Conservation (phyloP, 2,329 filamentous ascomycete genomes). For the Furcasterigmium sp. region DNA sequence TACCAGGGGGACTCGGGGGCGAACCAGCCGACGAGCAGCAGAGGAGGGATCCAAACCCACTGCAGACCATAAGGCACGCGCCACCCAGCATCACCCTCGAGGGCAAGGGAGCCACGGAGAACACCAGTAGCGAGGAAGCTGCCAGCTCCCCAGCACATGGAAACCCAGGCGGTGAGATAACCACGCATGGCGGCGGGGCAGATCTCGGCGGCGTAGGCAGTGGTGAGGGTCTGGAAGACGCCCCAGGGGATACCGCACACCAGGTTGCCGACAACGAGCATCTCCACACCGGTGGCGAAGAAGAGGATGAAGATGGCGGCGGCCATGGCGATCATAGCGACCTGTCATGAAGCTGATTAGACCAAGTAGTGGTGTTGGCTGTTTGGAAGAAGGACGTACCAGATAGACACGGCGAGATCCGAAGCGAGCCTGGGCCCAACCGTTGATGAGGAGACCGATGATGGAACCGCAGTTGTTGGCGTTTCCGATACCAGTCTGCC, state of each 20-base stretch:
- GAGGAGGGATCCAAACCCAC: constrained; percentile 43
- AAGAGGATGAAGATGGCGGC: constrained; percentile 31
- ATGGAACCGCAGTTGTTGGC: constrained; percentile 35
- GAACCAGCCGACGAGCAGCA: constrained; percentile 36
- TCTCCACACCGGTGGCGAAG: constrained; percentile 24
- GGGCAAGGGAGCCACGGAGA: constrained; percentile 18
- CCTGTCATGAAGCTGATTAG: constrained; percentile 6
- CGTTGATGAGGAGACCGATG: constrained; percentile 34
- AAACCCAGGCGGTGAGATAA: constrained; percentile 32
- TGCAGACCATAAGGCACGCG: constrained; percentile 35
- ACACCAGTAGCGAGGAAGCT: constrained; percentile 29
- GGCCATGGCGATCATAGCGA: constrained; percentile 23
- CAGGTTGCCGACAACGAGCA: constrained; percentile 22
- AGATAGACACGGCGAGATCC: constrained; percentile 32
- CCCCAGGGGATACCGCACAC: constrained; percentile 24
- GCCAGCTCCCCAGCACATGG: constrained; percentile 33
- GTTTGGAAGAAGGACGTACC: neutral
- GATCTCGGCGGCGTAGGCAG: constrained; percentile 31
- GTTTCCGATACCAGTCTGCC: constrained; percentile 37
- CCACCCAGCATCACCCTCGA: constrained; percentile 11
- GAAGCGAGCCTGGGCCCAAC: constrained; percentile 27
- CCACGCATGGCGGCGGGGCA: constrained; percentile 31
- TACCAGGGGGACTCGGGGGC: constrained; percentile 47
- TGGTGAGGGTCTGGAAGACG: constrained; percentile 28
- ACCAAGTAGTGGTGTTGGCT: neutral